Percentiles rank a stretch among this genome's conserved stretches.
These are phyloP conservation scores for Medicago ruthenica DNA, from an alignment of 306 rosid genomes.

Conservation along the genomic window DNA sequence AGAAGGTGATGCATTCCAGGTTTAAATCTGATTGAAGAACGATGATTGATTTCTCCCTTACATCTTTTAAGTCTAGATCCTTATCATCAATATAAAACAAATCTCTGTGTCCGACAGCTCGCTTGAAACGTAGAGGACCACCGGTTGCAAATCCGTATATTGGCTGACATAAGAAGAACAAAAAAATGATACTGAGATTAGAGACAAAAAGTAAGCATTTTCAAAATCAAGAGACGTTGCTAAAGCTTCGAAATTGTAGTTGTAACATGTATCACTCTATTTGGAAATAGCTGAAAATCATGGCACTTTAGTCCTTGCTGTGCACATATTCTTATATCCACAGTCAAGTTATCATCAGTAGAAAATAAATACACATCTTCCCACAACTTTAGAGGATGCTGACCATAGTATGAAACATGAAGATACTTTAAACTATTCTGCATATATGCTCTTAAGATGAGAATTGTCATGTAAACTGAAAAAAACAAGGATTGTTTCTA, in stretches of 20 bases:
- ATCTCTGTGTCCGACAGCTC: slow-evolving; percentile 90
- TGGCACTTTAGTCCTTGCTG: slow-evolving; percentile 2
- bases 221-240: background rate
- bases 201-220: slow-evolving; percentile 30
- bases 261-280: slow-evolving; percentile 30
- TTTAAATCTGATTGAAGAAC: slow-evolving; percentile 34
- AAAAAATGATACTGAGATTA: slow-evolving; percentile 19
- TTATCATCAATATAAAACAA: slow-evolving; percentile 88
- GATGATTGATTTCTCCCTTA: slow-evolving; percentile 51
- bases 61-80: slow-evolving; percentile 88
- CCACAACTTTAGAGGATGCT: background rate
- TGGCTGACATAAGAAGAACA: slow-evolving; percentile 60
- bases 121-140: slow-evolving; percentile 78
- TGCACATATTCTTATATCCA: slow-evolving; percentile 13
- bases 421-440: background rate
- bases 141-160: slow-evolving; percentile 87
- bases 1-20: slow-evolving; percentile 10
- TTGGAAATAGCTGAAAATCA: slow-evolving; percentile 2
- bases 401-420: background rate
- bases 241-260: slow-evolving; percentile 14
- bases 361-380: background rate
- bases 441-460: background rate
- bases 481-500: background rate
- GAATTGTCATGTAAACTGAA: background rate
- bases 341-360: background rate